Evolutionary conservation across 2,329 filamentous ascomycete genomes (phyloP), one percentile per base, ranked within the genome.

Genomic region (Penicillium crustosum): DNA sequence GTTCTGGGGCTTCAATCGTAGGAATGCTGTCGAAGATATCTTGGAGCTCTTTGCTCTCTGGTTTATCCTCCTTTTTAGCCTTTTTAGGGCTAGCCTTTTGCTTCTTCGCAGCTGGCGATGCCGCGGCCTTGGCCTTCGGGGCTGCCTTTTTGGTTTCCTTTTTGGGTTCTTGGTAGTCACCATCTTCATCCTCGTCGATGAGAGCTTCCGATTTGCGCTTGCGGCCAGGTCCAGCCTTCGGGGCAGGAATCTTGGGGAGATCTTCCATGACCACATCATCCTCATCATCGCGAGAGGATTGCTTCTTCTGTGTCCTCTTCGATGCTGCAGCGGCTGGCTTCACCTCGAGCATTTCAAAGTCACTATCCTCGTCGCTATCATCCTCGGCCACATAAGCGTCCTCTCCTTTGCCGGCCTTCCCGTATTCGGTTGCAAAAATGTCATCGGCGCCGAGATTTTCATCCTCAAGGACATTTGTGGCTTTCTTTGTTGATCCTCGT

Each of bases 1-100:
- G 93, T 4, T 91, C 90, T 6, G 94, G 94, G 23, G 94, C 83
- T 58, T 88, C 82, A 42, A 99, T 85, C 1, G 86, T 90, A 6
- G 91, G 90, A 59, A 99, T 93, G 65, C 87, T 91, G 70, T 96
- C 88, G 33, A 97, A 84, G 45, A 99, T 97, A 49, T 88, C 86
- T 73, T 96, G 87, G 21, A 96, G 86, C 23, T 85, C 83, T 17
- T 88, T 82, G 68, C 86, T 87, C 68, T 95, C 91, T 2, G 83
- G 76, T 7, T 81, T 80, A 3, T 86, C 83, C 3, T 66, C 62
- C 19, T 59, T 59, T 21, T 83, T 81, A 9, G 41, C 49, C 72
- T 91, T 90, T 73, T 90, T 89, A 12, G 83, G 77, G 3, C 83
- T 78, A 2, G 85, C 82, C 62, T 84, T 83, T 21, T 84, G 78